Conservation (phyloP, 257 asterid genomes). For the Solanum chiquidenum region DNA sequence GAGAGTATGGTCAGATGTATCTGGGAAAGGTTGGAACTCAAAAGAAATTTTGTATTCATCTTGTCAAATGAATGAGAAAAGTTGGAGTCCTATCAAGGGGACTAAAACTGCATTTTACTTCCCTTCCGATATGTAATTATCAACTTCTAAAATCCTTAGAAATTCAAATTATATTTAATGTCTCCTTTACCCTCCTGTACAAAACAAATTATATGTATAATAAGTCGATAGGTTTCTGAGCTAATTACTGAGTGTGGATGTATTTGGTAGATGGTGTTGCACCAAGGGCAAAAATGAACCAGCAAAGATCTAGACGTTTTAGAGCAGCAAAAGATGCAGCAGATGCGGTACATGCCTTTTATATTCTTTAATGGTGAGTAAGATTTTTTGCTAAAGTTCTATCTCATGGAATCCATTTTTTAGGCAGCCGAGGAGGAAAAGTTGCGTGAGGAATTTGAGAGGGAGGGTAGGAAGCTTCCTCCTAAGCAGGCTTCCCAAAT, state of each 20-base stretch:
- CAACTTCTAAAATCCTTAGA: neutral
- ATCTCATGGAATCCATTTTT: neutral
- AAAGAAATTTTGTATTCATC: neutral
- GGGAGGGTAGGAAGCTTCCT: conserved; percentile 30
- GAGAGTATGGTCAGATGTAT: neutral
- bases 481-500: conserved; percentile 37
- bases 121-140: neutral
- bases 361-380: neutral
- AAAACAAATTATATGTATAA: neutral
- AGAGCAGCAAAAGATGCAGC: conserved; percentile 31
- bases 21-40: neutral
- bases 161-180: neutral
- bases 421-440: conserved; percentile 38
- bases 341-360: conserved; percentile 13
- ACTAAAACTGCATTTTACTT: neutral
- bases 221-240: neutral
- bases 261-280: conserved; percentile 57
- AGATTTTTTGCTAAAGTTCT: neutral
- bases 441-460: conserved; percentile 26
- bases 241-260: neutral
- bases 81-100: neutral
- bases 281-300: conserved; percentile 70
- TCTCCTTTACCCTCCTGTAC: neutral
- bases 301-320: conserved; percentile 43
- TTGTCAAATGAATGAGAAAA: neutral